These are phyloP conservation scores for Vicia villosa DNA, from an alignment of 306 rosid genomes.

Conservation along the genomic window DNA sequence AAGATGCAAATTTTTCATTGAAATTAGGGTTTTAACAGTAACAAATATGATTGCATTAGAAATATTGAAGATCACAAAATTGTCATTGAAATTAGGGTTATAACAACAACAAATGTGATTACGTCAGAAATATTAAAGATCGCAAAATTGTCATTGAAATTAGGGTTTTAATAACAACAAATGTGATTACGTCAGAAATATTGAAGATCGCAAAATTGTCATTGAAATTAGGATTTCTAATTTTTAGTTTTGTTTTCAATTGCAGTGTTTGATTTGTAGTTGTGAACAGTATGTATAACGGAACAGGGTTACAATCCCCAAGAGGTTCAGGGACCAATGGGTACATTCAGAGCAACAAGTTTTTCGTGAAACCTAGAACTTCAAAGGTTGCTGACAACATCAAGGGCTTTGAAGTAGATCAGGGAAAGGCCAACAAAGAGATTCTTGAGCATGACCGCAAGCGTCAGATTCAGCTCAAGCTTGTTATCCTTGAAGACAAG, in stretches of 20 bases:
- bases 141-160: no score
- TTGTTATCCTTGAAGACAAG: slow-evolving; percentile 78
- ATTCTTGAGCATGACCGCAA: slow-evolving; percentile 94
- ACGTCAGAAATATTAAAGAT: no score
- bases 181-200: no score
- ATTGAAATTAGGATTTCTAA: not conserved
- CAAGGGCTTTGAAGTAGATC: slow-evolving; percentile 67
- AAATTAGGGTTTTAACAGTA: no score
- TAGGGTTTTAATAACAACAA: no score
- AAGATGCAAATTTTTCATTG: no score
- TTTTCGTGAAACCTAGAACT: slow-evolving; percentile 66
- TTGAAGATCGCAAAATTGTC: not conserved
- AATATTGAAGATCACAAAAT: no score
- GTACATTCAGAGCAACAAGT: slow-evolving; percentile 83
- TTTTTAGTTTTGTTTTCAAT: not conserved
- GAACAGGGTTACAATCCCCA: slow-evolving; percentile 89
- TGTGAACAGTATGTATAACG: slow-evolving; percentile 78
- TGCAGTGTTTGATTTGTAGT: slow-evolving; percentile 7
- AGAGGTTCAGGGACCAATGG: slow-evolving; percentile 99
- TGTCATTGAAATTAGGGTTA: no score
- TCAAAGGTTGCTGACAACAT: slow-evolving; percentile 63
- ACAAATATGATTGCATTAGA: no score
- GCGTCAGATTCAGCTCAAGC: slow-evolving; percentile 94
- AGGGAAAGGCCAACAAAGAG: slow-evolving; percentile 70
- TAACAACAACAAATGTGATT: no score